Base-by-base conservation (phyloP, 1,284 basidiomycete species). In the Papiliotrema terrestris region DNA sequence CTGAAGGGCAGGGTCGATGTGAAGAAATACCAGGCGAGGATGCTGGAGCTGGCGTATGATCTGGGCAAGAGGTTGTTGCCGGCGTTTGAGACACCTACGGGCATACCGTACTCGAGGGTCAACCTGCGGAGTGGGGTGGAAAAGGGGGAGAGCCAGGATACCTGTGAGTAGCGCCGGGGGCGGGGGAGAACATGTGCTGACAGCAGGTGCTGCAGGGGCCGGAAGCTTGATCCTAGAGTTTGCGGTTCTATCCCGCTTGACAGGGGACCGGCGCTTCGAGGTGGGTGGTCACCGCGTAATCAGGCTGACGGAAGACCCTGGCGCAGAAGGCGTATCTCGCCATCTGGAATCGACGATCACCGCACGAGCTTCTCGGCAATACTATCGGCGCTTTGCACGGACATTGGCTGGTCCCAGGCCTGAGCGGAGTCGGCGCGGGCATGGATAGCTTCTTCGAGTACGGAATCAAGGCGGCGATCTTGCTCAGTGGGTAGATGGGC, bases 361-460 rank as follows among this genome's bases (percentile, higher is more conserved):
- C 84, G 45, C 84, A 92, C 55, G 86, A 86, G 48, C 79, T 96
- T 46, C 83, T 97, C 17, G 90, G 91, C 11, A 96, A 96, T 67
- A 89, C 87, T 2, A 87, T 97, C 64, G 88, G 90, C 68, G 84
- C 85, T 42, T 81, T 82, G 72, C 67, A 69, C 45, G 72, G 71
- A 19, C 68, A 72, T 32, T 75, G 73, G 72, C 62, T 81, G 22
- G 77, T 80, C 45, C 89, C 89, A 23, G 87, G 89, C 60, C 73
- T 87, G 5, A 86, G 85, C 35, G 84, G 88, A 4, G 88, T 93
- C 36, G 92, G 93, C 26, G 93, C 93, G 14, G 93, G 93, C 1
- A 86, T 94, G 49, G 92, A 96, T 72, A 92, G 89, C 9, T 95
- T 93, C 72, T 93, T 88, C 70, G 93, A 97, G 75, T 95, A 93